Conservation (phyloP, 2,329 filamentous ascomycete genomes). For the Xylariaceae sp. region DNA sequence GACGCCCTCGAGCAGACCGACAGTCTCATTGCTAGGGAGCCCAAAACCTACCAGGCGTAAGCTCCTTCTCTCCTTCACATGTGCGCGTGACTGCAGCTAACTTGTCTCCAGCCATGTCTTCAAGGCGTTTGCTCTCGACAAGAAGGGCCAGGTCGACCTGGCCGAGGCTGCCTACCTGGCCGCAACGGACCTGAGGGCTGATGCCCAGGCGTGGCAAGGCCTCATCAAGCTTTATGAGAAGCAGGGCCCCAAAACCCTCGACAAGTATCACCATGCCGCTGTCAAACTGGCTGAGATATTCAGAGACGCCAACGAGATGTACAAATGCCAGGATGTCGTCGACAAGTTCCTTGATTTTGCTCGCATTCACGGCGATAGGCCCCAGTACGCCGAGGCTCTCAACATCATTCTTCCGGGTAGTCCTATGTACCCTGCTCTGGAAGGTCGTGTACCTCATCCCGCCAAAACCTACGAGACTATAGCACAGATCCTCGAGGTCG, state of each 20-base stretch:
- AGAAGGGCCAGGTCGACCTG: conserved; percentile 64
- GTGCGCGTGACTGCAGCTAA: neutral
- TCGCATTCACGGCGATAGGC: conserved; percentile 65
- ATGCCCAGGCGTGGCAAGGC: conserved; percentile 88
- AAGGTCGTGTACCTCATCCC: conserved; percentile 78
- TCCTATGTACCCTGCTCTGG: conserved; percentile 74
- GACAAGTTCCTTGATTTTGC: conserved; percentile 77
- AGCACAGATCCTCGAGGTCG: conserved; percentile 75
- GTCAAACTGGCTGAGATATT: conserved; percentile 73
- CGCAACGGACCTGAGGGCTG: conserved; percentile 69
- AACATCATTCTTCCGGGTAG: conserved; percentile 74
- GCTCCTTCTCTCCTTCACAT: conserved; percentile 25
- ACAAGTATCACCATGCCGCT: conserved; percentile 70
- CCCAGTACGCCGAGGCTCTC: conserved; percentile 73
- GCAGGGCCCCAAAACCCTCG: conserved; percentile 64
- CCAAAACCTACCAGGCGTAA: conserved; percentile 77
- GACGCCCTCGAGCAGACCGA: conserved; percentile 68
- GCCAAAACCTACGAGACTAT: conserved; percentile 76
- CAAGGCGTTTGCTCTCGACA: conserved; percentile 79
- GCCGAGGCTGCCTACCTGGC: conserved; percentile 72
- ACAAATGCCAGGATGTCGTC: conserved; percentile 63
- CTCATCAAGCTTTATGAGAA: conserved; percentile 81
- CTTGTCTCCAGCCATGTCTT: conserved; percentile 65
- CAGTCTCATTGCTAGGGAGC: conserved; percentile 66
- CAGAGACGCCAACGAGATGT: conserved; percentile 59